Percentiles rank a stretch among this genome's conserved stretches.
Conservation (phyloP, 2,329 filamentous ascomycete species). For the Westerdykella sp. region DNA sequence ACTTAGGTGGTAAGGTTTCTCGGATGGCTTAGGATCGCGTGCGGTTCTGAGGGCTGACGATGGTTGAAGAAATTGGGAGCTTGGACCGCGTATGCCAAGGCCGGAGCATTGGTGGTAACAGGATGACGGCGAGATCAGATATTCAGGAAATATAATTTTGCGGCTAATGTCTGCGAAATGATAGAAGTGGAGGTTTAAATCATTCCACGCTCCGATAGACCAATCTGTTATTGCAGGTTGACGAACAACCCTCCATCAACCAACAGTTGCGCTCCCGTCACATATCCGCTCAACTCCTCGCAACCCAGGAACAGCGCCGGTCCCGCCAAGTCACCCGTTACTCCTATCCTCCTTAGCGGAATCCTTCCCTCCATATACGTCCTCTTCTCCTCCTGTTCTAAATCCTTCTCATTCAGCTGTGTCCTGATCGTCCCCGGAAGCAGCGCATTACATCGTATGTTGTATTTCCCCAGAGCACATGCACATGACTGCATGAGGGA, state of each 20-base stretch:
- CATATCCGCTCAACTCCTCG: constrained; percentile 53
- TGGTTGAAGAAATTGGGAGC: background rate
- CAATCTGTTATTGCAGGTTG: constrained; percentile 49
- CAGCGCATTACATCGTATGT: constrained; percentile 76
- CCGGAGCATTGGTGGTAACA: background rate
- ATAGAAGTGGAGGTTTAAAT: too few species aligned
- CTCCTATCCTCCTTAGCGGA: constrained; percentile 52
- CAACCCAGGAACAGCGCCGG: constrained; percentile 81
- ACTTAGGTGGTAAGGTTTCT: too few species aligned
- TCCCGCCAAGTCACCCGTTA: constrained; percentile 65
- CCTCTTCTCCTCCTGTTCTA: constrained; percentile 66
- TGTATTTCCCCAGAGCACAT: constrained; percentile 67
- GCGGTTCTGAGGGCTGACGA: background rate
- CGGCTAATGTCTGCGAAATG: too few species aligned
- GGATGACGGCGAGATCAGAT: too few species aligned
- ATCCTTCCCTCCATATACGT: constrained; percentile 76
- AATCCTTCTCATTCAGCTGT: constrained; percentile 76
- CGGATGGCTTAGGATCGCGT: too few species aligned
- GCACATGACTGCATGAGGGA: constrained; percentile 80
- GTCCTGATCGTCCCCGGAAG: constrained; percentile 78
- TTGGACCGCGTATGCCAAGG: background rate
- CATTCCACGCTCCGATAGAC: too few species aligned
- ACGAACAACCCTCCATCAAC: constrained; percentile 89
- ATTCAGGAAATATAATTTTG: too few species aligned
- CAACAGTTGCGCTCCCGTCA: constrained; percentile 71